Conservation (phyloP, 371 early-diverging fungal species). For the Lichtheimia ornata region DNA sequence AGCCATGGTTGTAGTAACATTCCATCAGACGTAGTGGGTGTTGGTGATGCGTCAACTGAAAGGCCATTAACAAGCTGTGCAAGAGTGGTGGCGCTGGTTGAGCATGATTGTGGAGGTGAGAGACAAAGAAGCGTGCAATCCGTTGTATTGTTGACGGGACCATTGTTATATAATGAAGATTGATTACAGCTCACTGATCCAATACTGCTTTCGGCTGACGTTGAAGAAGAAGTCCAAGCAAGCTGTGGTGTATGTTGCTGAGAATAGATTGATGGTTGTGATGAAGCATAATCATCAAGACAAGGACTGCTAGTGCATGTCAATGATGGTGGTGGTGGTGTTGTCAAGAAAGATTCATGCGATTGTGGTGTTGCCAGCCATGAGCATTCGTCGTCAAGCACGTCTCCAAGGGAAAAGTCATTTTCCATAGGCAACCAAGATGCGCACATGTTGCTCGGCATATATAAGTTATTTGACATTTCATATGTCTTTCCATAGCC, state of each 20-base stretch:
- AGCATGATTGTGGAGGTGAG: too few relatives aligned
- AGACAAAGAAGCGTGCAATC: constrained; percentile 6
- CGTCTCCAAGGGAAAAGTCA: neutral
- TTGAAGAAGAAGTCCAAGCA: constrained; percentile 2
- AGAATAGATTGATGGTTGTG: neutral
- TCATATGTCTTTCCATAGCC: neutral
- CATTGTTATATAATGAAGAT: too few relatives aligned
- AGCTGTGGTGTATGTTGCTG: neutral
- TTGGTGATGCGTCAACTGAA: too few relatives aligned
- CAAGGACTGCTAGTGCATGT: neutral
- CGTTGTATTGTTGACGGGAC: neutral
- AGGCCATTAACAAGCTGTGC: too few relatives aligned
- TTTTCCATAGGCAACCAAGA: constrained; percentile 2
- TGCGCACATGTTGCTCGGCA: neutral
- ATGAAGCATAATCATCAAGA: constrained; percentile 1
- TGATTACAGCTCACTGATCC: neutral
- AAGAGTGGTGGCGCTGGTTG: too few relatives aligned
- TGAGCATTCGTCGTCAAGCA: neutral
- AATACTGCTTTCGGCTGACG: constrained; percentile 7
- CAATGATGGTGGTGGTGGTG: neutral
- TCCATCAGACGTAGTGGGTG: too few relatives aligned
- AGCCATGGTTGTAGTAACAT: neutral
- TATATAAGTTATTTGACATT: neutral
- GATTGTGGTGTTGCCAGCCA: neutral
- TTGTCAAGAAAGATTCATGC: constrained; percentile 1